Percentiles rank a stretch among this genome's conserved stretches.
phyloP scores from a whole-genome alignment of 2,329 filamentous ascomycete genomes.

The Leptographium radiaticola region DNA sequence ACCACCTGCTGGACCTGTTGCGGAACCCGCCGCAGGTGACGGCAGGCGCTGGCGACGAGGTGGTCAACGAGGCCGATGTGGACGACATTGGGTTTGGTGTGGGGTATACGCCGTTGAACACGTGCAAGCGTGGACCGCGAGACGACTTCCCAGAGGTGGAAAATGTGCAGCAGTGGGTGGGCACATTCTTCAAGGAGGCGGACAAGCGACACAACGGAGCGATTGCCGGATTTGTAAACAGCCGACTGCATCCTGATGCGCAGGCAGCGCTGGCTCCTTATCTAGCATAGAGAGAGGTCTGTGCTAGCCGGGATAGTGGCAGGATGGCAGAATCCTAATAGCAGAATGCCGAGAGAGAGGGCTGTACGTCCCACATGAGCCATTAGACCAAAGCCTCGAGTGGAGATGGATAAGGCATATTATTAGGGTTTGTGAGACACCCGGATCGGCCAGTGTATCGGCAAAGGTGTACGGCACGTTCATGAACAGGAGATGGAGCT shows the following conservation, averaged over 20 bases:
- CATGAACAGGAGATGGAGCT: too few species aligned
- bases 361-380: background rate
- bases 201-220: slow-evolving; percentile 60
- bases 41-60: slow-evolving; percentile 54
- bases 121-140: slow-evolving; percentile 58
- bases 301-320: background rate
- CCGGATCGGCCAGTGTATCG: too few species aligned
- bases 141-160: slow-evolving; percentile 82
- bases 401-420: too few species aligned
- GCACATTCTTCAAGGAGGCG: slow-evolving; percentile 62
- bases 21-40: slow-evolving; percentile 69
- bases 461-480: too few species aligned
- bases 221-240: slow-evolving; percentile 56
- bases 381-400: too few species aligned
- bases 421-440: too few species aligned
- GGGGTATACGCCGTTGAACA: slow-evolving; percentile 87
- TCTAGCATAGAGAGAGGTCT: slow-evolving; percentile 22
- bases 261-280: slow-evolving; percentile 39
- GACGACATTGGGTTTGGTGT: slow-evolving; percentile 93
- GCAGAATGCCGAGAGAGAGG: background rate
- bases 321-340: background rate
- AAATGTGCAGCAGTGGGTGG: slow-evolving; percentile 75
- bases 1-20: slow-evolving; percentile 76
- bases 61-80: slow-evolving; percentile 77
- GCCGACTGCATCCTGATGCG: slow-evolving; percentile 53